phyloP scores from a whole-genome alignment of 352 stramenopile genomes.

The Globisporangium orthogonon region DNA sequence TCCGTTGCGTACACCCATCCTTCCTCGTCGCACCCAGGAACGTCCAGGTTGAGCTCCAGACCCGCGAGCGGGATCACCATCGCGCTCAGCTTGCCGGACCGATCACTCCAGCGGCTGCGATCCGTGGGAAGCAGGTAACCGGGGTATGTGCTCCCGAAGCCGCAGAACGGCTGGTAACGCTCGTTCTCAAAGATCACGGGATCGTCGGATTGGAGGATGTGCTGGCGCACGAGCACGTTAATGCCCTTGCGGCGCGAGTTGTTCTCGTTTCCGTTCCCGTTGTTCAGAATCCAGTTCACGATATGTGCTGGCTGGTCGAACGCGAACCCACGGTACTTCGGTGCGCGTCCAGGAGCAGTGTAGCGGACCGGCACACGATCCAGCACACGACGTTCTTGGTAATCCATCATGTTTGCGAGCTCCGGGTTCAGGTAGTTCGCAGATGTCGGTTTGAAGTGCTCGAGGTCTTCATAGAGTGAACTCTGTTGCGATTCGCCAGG shows the following conservation, averaged over 20 bases:
- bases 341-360: slow-evolving; percentile 29
- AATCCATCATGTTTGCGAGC: slow-evolving; percentile 72
- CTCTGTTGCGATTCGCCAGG: slow-evolving; percentile 2
- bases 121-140: slow-evolving; percentile 77
- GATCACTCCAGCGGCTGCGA: slow-evolving; percentile 79
- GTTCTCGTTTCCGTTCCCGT: slow-evolving; percentile 25
- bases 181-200: slow-evolving; percentile 85
- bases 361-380: slow-evolving; percentile 41
- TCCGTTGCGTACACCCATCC: slow-evolving; percentile 85
- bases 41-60: slow-evolving; percentile 57
- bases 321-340: slow-evolving; percentile 76
- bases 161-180: slow-evolving; percentile 80
- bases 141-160: slow-evolving; percentile 77
- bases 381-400: slow-evolving; percentile 59
- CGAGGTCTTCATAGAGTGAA: slow-evolving; percentile 24
- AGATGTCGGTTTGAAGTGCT: slow-evolving; percentile 37
- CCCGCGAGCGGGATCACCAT: slow-evolving; percentile 64
- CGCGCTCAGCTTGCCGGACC: slow-evolving; percentile 64
- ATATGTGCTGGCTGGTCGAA: slow-evolving; percentile 76
- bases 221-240: slow-evolving; percentile 54
- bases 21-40: slow-evolving; percentile 57
- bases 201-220: slow-evolving; percentile 64
- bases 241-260: slow-evolving; percentile 43
- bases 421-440: slow-evolving; percentile 60
- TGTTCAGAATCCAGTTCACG: slow-evolving; percentile 69